These are phyloP conservation scores for Starmerella geochares DNA, from an alignment of 805 yeast species.

Conservation along the genomic window DNA sequence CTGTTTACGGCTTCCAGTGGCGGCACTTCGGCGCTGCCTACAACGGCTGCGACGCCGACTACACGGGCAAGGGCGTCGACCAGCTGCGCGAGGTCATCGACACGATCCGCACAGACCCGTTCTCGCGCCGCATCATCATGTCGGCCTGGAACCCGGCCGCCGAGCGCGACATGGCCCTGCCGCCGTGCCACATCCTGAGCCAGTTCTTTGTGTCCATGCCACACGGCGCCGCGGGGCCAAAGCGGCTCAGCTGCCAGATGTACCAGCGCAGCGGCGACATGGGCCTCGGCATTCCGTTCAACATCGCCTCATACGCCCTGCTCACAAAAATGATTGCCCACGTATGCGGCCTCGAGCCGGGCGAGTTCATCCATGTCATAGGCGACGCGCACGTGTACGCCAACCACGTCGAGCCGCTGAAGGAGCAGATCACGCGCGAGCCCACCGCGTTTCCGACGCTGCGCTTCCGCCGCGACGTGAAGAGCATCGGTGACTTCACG, in stretches of 20 bases:
- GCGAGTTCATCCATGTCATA: slow-evolving; percentile 87
- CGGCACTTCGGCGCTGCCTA: slow-evolving; percentile 97
- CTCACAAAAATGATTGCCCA: slow-evolving; percentile 91
- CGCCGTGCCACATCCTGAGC: slow-evolving; percentile 95
- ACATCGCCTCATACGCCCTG: slow-evolving; percentile 91
- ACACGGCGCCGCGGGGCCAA: slow-evolving; percentile 44
- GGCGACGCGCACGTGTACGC: slow-evolving; percentile 95
- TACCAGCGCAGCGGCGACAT: slow-evolving; percentile 98
- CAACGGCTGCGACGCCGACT: slow-evolving; percentile 74
- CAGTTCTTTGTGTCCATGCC: slow-evolving; percentile 82
- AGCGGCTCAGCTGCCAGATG: slow-evolving; percentile 72
- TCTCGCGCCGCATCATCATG: slow-evolving; percentile 86
- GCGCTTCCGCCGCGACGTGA: slow-evolving; percentile 54
- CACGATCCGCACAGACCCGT: slow-evolving; percentile 76
- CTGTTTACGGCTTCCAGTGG: slow-evolving; percentile 99
- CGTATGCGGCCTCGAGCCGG: slow-evolving; percentile 89
- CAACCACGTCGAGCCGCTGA: slow-evolving; percentile 86
- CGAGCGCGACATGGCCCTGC: slow-evolving; percentile 86
- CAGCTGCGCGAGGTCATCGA: slow-evolving; percentile 73
- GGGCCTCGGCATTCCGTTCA: slow-evolving; percentile 99
- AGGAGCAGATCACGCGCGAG: slow-evolving; percentile 61
- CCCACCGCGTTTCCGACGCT: slow-evolving; percentile 79
- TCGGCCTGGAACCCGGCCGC: slow-evolving; percentile 99
- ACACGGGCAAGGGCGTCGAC: slow-evolving; percentile 79
- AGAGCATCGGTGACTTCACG: slow-evolving; percentile 72